Conservation (phyloP, 2,329 filamentous ascomycete species). For the Plenodomus tracheiphilus region DNA sequence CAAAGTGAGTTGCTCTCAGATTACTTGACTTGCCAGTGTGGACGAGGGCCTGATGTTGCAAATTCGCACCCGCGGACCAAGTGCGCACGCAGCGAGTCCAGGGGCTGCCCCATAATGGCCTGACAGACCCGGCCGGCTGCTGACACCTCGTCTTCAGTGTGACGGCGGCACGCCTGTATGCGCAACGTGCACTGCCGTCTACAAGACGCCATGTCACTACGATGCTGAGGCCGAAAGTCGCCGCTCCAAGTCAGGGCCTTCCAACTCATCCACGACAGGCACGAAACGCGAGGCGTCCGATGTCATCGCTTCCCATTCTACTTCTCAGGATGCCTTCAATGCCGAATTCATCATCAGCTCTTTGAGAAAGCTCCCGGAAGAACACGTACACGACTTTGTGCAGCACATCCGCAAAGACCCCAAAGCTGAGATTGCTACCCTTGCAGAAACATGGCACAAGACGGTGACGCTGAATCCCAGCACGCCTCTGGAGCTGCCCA, state of each 20-base stretch:
- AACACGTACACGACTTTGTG: conserved; percentile 48
- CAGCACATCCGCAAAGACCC: conserved; percentile 49
- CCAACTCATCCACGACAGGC: conserved; percentile 15
- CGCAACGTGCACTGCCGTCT: conserved; percentile 56
- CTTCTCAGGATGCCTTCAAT: conserved; percentile 15
- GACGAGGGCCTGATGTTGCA: conserved; percentile 11
- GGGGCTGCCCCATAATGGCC: not conserved
- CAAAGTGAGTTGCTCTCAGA: conserved; percentile 43
- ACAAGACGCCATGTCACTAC: conserved; percentile 55
- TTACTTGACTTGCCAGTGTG: not conserved
- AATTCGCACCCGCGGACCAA: conserved; percentile 25
- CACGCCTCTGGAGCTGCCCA: conserved; percentile 25
- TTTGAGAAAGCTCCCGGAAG: conserved; percentile 50
- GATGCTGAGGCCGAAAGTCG: conserved; percentile 54
- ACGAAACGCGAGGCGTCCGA: conserved; percentile 35
- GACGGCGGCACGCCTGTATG: conserved; percentile 54
- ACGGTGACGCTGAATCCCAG: conserved; percentile 41
- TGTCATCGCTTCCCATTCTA: conserved; percentile 9
- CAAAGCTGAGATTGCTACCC: conserved; percentile 43
- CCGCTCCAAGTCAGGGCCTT: conserved; percentile 43
- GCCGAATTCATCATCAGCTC: conserved; percentile 48
- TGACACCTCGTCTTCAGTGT: conserved; percentile 45
- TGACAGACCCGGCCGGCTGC: conserved; percentile 5
- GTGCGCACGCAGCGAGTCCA: not conserved
- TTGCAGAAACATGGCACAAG: conserved; percentile 48